Base-by-base conservation (phyloP, 2,329 filamentous ascomycete genomes). In the Beauveria brongniartii region DNA sequence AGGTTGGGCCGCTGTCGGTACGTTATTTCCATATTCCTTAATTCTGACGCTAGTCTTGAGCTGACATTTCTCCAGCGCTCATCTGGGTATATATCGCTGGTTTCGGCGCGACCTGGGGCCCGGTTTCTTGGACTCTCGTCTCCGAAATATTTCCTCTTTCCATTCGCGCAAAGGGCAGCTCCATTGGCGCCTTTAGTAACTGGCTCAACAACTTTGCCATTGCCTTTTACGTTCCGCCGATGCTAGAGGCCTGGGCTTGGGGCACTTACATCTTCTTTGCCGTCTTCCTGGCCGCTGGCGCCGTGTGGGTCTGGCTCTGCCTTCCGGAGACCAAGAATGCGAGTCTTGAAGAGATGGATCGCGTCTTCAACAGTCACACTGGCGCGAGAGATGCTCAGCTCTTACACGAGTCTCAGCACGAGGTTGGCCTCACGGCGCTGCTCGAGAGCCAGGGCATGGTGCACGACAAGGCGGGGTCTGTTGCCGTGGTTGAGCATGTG, bases 201-300 rank as follows among this genome's bases (percentile, higher is more conserved):
- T 79, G 77, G 72, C 56, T 77, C 44, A 76, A 74, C 68, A 79
- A 80, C 65, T 81, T 80, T 47, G 72, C 75, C 59, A 74, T 81
- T 14, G 77, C 76, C 3, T 75, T 80, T 43, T 77, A 74, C 46
- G 74, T 77, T 0, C 76, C 76, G 3, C 71, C 74, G 10, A 81
- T 76, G 66, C 63, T 67, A 30, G 64, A 64, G 51, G 64, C 66
- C 22, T 74, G 75, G 68, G 68, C 71, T 10, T 82, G 77, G 68
- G 81, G 80, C 24, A 80, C 80, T 0, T 84, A 82, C 67, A 79
- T 82, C 65, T 83, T 85, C 73, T 84, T 84, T 64, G 79, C 79
- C 34, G 74, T 75, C 0, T 75, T 81, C 53, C 79, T 82, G 58
- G 70, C 77, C 14, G 68, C 72, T 10, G 76, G 80, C 2, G 74